Evolutionary conservation across 345 rosid species (phyloP), one percentile per base, ranked within the genome.

Genomic region (Linum tenue): DNA sequence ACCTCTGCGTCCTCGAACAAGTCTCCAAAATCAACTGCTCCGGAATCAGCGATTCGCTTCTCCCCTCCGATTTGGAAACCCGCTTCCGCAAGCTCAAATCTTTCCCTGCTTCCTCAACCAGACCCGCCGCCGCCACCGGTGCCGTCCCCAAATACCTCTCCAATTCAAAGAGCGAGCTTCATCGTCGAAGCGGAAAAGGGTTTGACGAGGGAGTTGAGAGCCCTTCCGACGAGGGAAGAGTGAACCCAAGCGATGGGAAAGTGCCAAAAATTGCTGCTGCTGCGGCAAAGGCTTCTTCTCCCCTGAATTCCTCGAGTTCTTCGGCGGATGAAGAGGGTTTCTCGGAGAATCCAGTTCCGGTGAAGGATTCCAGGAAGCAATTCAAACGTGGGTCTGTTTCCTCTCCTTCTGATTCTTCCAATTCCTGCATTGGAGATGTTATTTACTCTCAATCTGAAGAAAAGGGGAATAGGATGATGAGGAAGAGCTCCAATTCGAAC

Each of bases 41-140:
- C 66, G 65, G 76, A 39, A 80, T 84, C 70, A 63, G 80, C 16
- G 78, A 80, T 59, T 81, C 87, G 4, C 63, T 67, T 36, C 91
- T 91, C 12, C 90, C 97, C 11, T 39, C 78, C 66, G 88, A 91
- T 61, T 80, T 91, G 74, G 94, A 91, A 17, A 59, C 78, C 68
- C 94, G 97, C 15, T 88, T 86, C 79, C 84, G 77, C 60, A 79
- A 84, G 37, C 97, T 91, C 73, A 91, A 91, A 59, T 81, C 96
- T 56, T 68, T 82, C 70, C 91, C 91, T 12, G 51, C 62, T 36
- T 16, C 79, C 50, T 74, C 72, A 59, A 56, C 79, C 70, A 70
- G 16, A 65, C 56, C 73, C 53, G 11, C 53, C 53, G 53, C 31
- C 31, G 31, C 53, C 53, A 7, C 73, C 1, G 42, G 22, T 31